phyloP scores from a whole-genome alignment of 1,284 basidiomycete species.

The Austroboletus olivaceoglutinosus region DNA sequence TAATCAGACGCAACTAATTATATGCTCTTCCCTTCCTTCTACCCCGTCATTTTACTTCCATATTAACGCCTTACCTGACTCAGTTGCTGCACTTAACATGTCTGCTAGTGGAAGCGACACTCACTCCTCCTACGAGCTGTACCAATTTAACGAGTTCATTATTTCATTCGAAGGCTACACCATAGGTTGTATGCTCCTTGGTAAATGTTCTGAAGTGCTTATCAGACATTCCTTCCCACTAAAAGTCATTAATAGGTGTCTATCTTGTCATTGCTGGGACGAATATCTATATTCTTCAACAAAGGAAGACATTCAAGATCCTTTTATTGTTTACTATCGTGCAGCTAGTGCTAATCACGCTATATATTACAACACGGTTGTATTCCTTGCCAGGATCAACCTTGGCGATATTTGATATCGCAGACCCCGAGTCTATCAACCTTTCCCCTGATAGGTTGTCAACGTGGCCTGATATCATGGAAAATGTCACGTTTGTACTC shows the following conservation, averaged over 20 bases:
- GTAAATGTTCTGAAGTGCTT: too few relatives aligned
- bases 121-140: too few relatives aligned
- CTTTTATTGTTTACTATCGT: constrained; percentile 12
- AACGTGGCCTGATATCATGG: constrained; percentile 14
- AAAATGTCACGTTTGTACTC: constrained; percentile 12
- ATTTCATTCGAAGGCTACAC: too few relatives aligned
- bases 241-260: constrained; percentile 7
- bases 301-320: constrained; percentile 14
- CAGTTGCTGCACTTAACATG: too few relatives aligned
- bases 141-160: too few relatives aligned
- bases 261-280: constrained; percentile 15
- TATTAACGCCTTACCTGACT: too few relatives aligned
- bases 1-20: too few relatives aligned
- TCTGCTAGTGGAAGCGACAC: too few relatives aligned
- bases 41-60: too few relatives aligned
- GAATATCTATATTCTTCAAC: constrained; percentile 16
- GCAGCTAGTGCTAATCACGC: constrained; percentile 21
- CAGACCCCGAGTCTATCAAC: neutral
- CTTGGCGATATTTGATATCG: constrained; percentile 17
- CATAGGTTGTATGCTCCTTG: too few relatives aligned
- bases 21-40: too few relatives aligned
- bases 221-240: too few relatives aligned
- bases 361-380: constrained; percentile 20
- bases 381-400: constrained; percentile 14
- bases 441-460: constrained; percentile 4